These are phyloP conservation scores for Aspergillus steynii DNA, from an alignment of 495 filamentous ascomycete species.

Conservation along the genomic window DNA sequence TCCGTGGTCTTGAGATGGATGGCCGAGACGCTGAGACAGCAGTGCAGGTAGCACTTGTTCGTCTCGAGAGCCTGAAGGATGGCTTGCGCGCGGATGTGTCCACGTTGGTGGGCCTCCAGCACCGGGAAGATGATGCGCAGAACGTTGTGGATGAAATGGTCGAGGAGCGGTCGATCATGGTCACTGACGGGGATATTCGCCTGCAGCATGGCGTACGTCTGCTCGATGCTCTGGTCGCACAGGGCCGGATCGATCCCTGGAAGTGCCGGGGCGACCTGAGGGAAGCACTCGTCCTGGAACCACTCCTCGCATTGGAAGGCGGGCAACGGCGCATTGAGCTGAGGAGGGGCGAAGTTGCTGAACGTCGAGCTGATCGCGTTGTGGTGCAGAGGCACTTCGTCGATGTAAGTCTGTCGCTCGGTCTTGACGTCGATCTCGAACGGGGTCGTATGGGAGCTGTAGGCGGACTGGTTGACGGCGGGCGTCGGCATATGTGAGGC, in stretches of 20 bases:
- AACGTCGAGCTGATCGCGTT: conserved; percentile 87
- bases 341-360: conserved; percentile 79
- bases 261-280: conserved; percentile 18
- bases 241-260: conserved; percentile 54
- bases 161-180: conserved; percentile 78
- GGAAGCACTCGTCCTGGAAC: conserved; percentile 72
- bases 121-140: conserved; percentile 88
- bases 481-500: conserved; percentile 50
- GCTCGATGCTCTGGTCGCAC: conserved; percentile 18
- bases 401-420: conserved; percentile 90
- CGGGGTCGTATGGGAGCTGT: conserved; percentile 31
- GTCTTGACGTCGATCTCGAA: conserved; percentile 97
- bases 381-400: conserved; percentile 78
- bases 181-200: conserved; percentile 84
- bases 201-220: conserved; percentile 50
- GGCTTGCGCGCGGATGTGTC: conserved; percentile 71
- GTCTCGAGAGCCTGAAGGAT: conserved; percentile 82
- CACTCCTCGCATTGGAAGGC: conserved; percentile 72
- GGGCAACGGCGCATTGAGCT: conserved; percentile 62
- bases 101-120: conserved; percentile 82
- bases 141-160: conserved; percentile 90
- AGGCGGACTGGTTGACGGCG: conserved; percentile 31
- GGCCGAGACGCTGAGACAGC: conserved; percentile 93
- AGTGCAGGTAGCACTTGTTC: conserved; percentile 93
- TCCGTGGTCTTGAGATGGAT: conserved; percentile 85